A percentile compares a stretch with the other conserved stretches of the same genome.
These are phyloP conservation scores for Endoconidiophora laricicola DNA, from an alignment of 2,329 filamentous ascomycete genomes.

Conservation along the genomic window DNA sequence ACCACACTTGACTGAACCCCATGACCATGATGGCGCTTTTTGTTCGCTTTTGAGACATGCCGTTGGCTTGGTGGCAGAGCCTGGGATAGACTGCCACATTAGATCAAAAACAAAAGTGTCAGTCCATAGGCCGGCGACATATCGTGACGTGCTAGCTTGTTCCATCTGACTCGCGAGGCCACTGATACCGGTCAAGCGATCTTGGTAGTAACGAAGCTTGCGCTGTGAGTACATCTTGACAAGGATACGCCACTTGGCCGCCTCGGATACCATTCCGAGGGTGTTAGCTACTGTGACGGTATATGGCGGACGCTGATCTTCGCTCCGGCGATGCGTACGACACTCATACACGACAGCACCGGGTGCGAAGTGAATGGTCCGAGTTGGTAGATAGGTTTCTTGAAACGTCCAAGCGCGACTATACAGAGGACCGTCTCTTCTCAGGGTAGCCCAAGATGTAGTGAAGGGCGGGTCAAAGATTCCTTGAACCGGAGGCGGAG, in stretches of 20 bases:
- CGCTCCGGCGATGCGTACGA: conserved; percentile 15
- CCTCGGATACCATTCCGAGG: conserved; percentile 10
- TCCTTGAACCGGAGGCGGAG: conserved; percentile 6
- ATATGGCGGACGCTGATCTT: conserved; percentile 10
- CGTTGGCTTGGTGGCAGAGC: conserved; percentile 6
- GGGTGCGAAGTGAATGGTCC: conserved; percentile 6
- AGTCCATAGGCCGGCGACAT: conserved; percentile 19
- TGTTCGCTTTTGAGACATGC: conserved; percentile 7
- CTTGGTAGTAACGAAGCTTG: conserved; percentile 14
- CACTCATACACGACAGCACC: conserved; percentile 16
- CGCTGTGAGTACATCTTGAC: conserved; percentile 18
- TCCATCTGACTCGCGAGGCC: conserved; percentile 17
- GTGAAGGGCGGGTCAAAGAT: conserved; percentile 12
- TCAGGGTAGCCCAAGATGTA: conserved; percentile 11
- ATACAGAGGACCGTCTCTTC: conserved; percentile 14
- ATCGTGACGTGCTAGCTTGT: conserved; percentile 15
- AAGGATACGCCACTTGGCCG: conserved; percentile 17
- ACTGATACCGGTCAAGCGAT: conserved; percentile 19
- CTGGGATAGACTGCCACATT: conserved; percentile 12
- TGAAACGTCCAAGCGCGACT: conserved; percentile 15
- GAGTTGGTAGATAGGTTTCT: conserved; percentile 6
- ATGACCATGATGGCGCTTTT: conserved; percentile 12
- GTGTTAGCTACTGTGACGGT: conserved; percentile 16
- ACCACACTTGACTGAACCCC: conserved; percentile 10
- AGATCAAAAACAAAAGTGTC: conserved; percentile 12